These are phyloP conservation scores for Puya raimondii DNA, from an alignment of 176 grass and related monocot genomes.

Conservation along the genomic window DNA sequence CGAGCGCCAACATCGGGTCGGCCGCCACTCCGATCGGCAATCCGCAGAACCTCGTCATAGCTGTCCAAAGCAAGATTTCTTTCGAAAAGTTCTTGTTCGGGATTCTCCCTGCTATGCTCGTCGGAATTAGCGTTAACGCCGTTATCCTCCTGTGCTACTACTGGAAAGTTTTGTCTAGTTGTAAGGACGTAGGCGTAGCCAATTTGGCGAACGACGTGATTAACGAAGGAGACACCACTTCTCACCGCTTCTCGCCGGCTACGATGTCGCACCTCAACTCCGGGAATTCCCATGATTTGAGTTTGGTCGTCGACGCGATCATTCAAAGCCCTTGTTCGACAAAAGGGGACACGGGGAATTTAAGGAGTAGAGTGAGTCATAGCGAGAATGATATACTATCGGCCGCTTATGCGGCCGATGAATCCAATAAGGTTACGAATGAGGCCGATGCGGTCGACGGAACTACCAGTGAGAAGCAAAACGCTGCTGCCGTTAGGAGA, in stretches of 20 bases:
- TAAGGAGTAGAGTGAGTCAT: conserved; percentile 1
- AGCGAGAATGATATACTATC: not conserved
- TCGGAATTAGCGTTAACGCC: conserved; percentile 47
- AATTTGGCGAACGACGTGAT: conserved; percentile 31
- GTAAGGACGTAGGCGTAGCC: conserved; percentile 33
- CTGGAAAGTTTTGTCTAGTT: conserved; percentile 49
- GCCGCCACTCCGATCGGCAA: conserved; percentile 86
- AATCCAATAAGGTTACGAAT: conserved; percentile 14
- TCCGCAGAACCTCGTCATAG: conserved; percentile 94
- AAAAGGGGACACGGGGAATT: not conserved
- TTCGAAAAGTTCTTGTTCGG: conserved; percentile 58
- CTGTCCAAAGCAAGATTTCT: conserved; percentile 69
- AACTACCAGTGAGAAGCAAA: conserved; percentile 13
- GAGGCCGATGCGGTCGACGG: not conserved
- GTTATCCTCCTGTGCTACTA: conserved; percentile 59
- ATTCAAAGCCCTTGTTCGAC: not conserved
- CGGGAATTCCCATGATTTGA: conserved; percentile 1
- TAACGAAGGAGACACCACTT: conserved; percentile 59
- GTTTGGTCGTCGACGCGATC: not conserved
- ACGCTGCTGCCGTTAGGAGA: not conserved
- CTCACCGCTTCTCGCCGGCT: conserved; percentile 79
- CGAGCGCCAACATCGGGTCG: conserved; percentile 75
- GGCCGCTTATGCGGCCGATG: conserved; percentile 9
- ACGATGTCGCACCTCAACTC: conserved; percentile 70
- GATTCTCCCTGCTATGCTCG: conserved; percentile 63